A percentile compares a stretch with the other conserved stretches of the same genome.
Conservation (phyloP, 148 eudicot genomes). For the Vaccinium corymbosum region DNA sequence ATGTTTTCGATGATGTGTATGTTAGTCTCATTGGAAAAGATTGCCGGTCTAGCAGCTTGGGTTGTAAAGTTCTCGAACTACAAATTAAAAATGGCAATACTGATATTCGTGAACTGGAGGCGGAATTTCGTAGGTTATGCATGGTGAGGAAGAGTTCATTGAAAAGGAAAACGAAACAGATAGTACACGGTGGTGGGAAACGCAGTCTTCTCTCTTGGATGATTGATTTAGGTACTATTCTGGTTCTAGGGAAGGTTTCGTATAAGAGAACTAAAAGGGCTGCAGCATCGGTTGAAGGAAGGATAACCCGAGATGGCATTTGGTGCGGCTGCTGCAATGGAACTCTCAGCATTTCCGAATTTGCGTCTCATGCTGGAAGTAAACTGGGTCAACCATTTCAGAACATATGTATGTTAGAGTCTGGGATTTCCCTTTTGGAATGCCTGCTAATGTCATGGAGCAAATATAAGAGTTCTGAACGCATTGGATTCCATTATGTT, state of each 20-base stretch:
- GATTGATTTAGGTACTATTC: constrained; percentile 63
- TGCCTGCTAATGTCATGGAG: constrained; percentile 63
- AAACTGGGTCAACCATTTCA: constrained; percentile 40
- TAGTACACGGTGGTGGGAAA: constrained; percentile 39
- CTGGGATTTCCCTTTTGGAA: constrained; percentile 51
- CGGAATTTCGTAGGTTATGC: constrained; percentile 50
- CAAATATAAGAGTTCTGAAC: constrained; percentile 44
- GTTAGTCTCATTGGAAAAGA: constrained; percentile 52
- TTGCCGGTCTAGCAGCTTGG: constrained; percentile 79
- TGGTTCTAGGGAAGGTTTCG: constrained; percentile 48
- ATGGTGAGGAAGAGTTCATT: constrained; percentile 34
- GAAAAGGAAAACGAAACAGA: constrained; percentile 13
- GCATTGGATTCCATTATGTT: constrained; percentile 49
- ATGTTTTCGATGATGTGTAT: constrained; percentile 60
- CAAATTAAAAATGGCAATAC: constrained; percentile 47
- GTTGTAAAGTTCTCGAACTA: constrained; percentile 47
- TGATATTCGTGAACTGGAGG: constrained; percentile 53
- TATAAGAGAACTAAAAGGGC: constrained; percentile 31
- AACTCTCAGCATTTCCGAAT: constrained; percentile 42
- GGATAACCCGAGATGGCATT: constrained; percentile 71
- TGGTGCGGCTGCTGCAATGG: constrained; percentile 62
- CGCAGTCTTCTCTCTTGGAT: constrained; percentile 77
- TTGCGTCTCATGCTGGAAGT: constrained; percentile 66
- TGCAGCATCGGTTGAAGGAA: constrained; percentile 51
- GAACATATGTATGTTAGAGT: constrained; percentile 49